These are phyloP conservation scores for Solanum stenotomum DNA, from an alignment of 257 asterid genomes.

Conservation along the genomic window DNA sequence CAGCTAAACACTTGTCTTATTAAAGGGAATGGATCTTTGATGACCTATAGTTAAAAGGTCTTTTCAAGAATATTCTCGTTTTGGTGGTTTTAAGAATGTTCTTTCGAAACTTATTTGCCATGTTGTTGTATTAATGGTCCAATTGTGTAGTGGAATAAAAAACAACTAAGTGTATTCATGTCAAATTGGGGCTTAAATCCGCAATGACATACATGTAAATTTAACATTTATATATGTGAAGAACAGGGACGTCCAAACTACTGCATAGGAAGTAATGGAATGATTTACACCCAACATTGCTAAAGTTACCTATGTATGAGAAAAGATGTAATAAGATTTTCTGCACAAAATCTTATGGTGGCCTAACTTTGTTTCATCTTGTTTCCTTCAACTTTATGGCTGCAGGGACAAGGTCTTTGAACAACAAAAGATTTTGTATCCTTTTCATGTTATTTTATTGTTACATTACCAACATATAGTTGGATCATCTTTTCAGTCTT, in stretches of 20 bases:
- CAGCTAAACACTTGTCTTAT: not conserved
- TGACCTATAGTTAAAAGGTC: not conserved
- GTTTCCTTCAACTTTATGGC: not conserved
- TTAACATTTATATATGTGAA: not conserved
- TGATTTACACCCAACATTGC: not conserved
- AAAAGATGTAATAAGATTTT: not conserved
- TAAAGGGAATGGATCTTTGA: not conserved
- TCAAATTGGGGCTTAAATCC: not conserved
- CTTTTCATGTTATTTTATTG: conserved; percentile 16
- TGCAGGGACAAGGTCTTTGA: conserved; percentile 92
- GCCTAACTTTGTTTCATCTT: not conserved
- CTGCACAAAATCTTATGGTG: not conserved
- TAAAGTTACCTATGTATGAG: not conserved
- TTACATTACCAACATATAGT: not conserved
- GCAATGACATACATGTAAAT: not conserved
- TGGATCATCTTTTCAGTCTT: not conserved
- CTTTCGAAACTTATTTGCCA: not conserved
- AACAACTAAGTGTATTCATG: not conserved
- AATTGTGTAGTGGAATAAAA: not conserved
- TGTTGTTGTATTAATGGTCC: not conserved
- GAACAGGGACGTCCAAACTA: not conserved
- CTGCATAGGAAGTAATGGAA: not conserved
- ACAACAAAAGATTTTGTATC: conserved; percentile 88
- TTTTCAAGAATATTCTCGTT: not conserved
- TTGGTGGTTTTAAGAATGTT: not conserved